A percentile compares a stretch with the other conserved stretches of the same genome.
phyloP scores from a whole-genome alignment of 495 filamentous ascomycete species.

The Podospora sp. region DNA sequence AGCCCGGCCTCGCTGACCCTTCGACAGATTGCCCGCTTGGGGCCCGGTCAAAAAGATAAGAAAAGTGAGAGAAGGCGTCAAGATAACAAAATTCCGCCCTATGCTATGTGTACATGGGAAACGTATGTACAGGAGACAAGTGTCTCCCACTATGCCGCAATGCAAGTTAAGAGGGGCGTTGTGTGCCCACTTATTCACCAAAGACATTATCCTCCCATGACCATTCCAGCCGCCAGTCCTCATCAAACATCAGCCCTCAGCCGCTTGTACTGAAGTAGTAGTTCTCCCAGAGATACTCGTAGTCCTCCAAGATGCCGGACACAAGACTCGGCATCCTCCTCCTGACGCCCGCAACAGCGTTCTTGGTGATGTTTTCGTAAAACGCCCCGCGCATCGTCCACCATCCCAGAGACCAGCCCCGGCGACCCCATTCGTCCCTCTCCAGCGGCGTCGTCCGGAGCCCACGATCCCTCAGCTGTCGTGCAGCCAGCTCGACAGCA shows the following conservation, averaged over 20 bases:
- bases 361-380: conserved; percentile 92
- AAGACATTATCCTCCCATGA: not conserved
- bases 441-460: conserved; percentile 81
- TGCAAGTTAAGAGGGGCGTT: not conserved
- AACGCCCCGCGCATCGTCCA: conserved; percentile 95
- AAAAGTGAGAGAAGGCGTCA: not conserved
- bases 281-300: conserved; percentile 96
- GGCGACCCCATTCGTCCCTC: conserved; percentile 79
- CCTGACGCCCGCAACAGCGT: conserved; percentile 69
- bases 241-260: conserved; percentile 25
- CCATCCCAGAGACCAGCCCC: conserved; percentile 90
- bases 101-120: not conserved
- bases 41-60: not conserved
- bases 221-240: not conserved
- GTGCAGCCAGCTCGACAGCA: conserved; percentile 81
- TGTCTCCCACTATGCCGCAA: not conserved
- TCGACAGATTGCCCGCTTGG: no score
- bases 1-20: no score
- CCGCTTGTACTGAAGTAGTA: conserved; percentile 77
- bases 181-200: not conserved
- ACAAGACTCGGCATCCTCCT: conserved; percentile 76
- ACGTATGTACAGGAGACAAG: not conserved
- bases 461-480: conserved; percentile 76
- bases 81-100: not conserved
- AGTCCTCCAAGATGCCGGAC: conserved; percentile 85